phyloP scores from a whole-genome alignment of 768 basidiomycete species.

The Kwoniella bestiolae region DNA sequence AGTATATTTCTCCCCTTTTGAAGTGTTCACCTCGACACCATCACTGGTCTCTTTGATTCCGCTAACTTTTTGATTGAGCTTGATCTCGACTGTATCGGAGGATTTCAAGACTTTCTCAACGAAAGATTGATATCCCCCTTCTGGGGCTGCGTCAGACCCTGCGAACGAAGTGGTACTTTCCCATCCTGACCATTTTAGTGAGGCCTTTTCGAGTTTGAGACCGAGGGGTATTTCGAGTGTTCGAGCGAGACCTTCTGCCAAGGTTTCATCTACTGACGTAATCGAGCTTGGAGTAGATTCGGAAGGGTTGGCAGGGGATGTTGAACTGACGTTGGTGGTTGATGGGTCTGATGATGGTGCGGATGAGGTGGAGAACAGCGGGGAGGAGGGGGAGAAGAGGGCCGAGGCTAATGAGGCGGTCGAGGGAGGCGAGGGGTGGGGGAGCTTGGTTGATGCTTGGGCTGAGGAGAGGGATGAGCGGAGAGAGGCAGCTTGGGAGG shows the following conservation, averaged over 20 bases:
- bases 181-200: slow-evolving; percentile 53
- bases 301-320: slow-evolving; percentile 41
- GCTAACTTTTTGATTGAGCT: slow-evolving; percentile 27
- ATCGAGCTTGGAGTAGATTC: slow-evolving; percentile 15
- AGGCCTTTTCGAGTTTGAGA: slow-evolving; percentile 50
- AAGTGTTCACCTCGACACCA: slow-evolving; percentile 18
- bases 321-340: slow-evolving; percentile 30
- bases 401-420: slow-evolving; percentile 46
- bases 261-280: slow-evolving; percentile 21
- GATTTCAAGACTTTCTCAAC: slow-evolving; percentile 42
- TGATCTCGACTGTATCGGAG: slow-evolving; percentile 37
- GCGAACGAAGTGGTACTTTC: slow-evolving; percentile 49
- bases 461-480: slow-evolving; percentile 46
- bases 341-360: slow-evolving; percentile 22
- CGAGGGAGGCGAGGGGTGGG: slow-evolving; percentile 41
- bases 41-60: slow-evolving; percentile 22
- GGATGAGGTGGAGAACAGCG: slow-evolving; percentile 36
- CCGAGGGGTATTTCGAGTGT: slow-evolving; percentile 53
- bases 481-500: slow-evolving; percentile 28
- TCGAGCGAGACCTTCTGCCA: slow-evolving; percentile 41
- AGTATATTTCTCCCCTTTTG: slow-evolving; percentile 5
- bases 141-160: slow-evolving; percentile 54
- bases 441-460: slow-evolving; percentile 44
- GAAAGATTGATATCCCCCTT: slow-evolving; percentile 52
- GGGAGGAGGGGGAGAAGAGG: slow-evolving; percentile 40